These are phyloP conservation scores for Mimosa pudica DNA, from an alignment of 306 rosid species.

Conservation along the genomic window DNA sequence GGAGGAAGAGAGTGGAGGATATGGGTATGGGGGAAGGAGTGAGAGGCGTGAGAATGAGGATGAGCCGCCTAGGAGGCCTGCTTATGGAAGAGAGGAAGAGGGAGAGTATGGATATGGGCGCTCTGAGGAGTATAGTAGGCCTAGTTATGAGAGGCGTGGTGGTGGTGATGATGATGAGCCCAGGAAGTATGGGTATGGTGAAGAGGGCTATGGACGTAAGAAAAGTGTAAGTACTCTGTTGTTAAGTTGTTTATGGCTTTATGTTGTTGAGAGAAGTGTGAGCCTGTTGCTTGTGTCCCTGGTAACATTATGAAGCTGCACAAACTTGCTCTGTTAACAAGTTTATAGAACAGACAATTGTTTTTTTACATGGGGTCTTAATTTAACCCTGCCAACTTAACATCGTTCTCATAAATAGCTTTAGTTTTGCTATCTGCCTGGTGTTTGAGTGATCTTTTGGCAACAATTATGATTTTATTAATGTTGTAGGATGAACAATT, in stretches of 20 bases:
- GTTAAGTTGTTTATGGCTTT: neutral
- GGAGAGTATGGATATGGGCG: constrained; percentile 17
- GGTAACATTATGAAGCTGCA: no score
- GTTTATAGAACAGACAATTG: no score
- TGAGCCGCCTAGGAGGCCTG: constrained; percentile 27
- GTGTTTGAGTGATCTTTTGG: constrained; percentile 10
- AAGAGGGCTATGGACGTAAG: constrained; percentile 70
- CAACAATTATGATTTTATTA: neutral
- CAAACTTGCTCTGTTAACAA: no score
- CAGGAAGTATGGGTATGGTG: constrained; percentile 48
- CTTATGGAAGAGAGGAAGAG: constrained; percentile 41
- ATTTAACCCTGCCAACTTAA: neutral
- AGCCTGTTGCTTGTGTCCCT: no score
- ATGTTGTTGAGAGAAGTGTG: no score
- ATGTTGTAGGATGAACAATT: neutral
- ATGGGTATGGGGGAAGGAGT: constrained; percentile 38
- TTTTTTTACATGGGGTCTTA: no score
- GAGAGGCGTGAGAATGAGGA: constrained; percentile 35
- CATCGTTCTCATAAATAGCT: no score
- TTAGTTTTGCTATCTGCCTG: neutral
- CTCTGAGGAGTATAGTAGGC: constrained; percentile 46
- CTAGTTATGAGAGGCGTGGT: constrained; percentile 44
- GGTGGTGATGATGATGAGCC: constrained; percentile 50
- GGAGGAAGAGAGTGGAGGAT: constrained; percentile 42
- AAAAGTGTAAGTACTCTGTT: constrained; percentile 63